A percentile compares a stretch with the other conserved stretches of the same genome.
These are phyloP conservation scores for Tolypocladium nubicola DNA, from an alignment of 2,329 filamentous ascomycete species.

Conservation along the genomic window DNA sequence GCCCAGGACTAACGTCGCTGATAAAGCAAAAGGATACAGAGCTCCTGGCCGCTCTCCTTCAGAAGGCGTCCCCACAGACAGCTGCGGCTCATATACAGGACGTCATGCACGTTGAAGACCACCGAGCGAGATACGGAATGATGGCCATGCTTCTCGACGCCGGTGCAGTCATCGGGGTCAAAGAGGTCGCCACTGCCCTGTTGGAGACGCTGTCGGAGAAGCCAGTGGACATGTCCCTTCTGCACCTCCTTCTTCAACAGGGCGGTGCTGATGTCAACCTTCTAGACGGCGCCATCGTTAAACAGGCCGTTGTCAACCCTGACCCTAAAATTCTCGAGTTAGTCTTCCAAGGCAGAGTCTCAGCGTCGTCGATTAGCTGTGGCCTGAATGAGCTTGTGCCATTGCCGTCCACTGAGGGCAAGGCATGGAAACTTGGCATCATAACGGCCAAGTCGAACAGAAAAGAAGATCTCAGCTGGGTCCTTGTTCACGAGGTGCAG, in stretches of 20 bases:
- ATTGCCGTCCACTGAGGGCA: constrained; percentile 31
- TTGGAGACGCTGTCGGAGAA: constrained; percentile 29
- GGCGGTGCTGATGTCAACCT: constrained; percentile 44
- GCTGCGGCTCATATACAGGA: constrained; percentile 35
- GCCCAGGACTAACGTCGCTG: constrained; percentile 35
- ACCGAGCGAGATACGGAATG: constrained; percentile 33
- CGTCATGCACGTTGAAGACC: constrained; percentile 35
- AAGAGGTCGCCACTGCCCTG: constrained; percentile 32
- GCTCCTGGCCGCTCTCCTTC: constrained; percentile 34
- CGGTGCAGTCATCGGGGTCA: constrained; percentile 30
- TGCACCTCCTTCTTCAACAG: constrained; percentile 36
- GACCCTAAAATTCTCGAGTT: constrained; percentile 38
- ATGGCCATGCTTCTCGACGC: constrained; percentile 33
- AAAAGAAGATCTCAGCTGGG: constrained; percentile 30
- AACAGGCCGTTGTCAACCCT: constrained; percentile 27
- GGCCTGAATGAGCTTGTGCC: constrained; percentile 32
- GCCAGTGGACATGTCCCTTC: constrained; percentile 38
- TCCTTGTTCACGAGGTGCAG: constrained; percentile 42
- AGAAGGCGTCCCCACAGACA: constrained; percentile 34
- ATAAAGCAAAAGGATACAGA: constrained; percentile 36
- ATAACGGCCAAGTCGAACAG: constrained; percentile 33
- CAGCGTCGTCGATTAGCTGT: constrained; percentile 27
- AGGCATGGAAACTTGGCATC: constrained; percentile 37
- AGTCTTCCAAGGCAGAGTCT: constrained; percentile 36
- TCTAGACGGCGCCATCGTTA: constrained; percentile 31